A percentile compares a stretch with the other conserved stretches of the same genome.
These are phyloP conservation scores for Micromonas pusilla DNA, from an alignment of 139 green algal species.

Conservation along the genomic window DNA sequence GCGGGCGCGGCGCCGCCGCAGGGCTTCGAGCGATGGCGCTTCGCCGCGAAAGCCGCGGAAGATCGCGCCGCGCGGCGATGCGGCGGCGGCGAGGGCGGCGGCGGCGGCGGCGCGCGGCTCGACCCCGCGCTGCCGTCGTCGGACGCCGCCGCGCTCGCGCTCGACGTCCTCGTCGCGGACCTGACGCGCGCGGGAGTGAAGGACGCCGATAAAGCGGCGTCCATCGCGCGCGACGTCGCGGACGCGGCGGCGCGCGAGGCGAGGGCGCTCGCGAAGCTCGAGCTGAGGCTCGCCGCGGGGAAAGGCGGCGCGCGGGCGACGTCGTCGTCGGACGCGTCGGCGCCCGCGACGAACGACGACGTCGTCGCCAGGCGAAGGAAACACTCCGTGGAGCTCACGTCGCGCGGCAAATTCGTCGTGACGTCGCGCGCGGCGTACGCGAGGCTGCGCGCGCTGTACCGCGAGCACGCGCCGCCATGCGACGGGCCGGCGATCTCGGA, in stretches of 20 bases:
- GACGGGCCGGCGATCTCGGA: background rate
- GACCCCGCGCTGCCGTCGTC: no score
- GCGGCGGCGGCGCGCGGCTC: no score
- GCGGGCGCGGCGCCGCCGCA: background rate
- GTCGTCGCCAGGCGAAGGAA: no score
- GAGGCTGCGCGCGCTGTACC: background rate
- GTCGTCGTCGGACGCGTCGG: background rate
- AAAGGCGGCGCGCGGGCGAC: background rate
- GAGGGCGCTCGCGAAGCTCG: no score
- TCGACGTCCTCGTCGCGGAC: background rate
- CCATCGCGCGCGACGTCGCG: background rate
- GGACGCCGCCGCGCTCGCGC: background rate
- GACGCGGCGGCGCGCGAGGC: background rate
- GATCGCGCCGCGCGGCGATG: no score
- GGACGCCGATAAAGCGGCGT: background rate
- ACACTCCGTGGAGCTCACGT: background rate
- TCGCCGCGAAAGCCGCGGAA: background rate
- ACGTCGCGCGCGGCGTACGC: background rate
- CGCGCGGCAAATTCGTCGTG: background rate
- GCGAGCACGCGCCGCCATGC: background rate
- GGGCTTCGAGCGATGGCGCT: slow-evolving; percentile 11
- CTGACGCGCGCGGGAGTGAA: background rate
- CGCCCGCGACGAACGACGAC: no score
- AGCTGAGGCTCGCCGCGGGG: background rate
- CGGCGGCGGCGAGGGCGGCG: no score